A percentile compares a stretch with the other conserved stretches of the same genome.
These are phyloP conservation scores for Hirsutella rhossiliensis DNA, from an alignment of 2,329 filamentous ascomycete species.

Conservation along the genomic window DNA sequence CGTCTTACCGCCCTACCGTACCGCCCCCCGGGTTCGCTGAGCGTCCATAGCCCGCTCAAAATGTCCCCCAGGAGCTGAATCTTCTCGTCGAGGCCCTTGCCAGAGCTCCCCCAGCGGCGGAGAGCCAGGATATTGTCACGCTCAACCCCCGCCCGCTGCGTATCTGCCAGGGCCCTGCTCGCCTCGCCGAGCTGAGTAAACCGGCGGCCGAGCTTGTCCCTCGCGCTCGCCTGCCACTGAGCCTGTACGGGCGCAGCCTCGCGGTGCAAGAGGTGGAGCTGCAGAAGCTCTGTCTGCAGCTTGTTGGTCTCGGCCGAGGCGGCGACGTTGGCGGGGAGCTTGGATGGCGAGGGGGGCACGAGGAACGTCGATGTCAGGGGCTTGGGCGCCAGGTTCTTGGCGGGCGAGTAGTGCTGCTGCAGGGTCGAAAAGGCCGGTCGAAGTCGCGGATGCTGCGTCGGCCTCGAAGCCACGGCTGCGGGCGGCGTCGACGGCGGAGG, in stretches of 20 bases:
- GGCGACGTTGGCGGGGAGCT: slow-evolving; percentile 47
- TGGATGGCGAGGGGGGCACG: slow-evolving; percentile 48
- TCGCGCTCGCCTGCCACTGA: slow-evolving; percentile 46
- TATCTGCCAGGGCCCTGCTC: slow-evolving; percentile 19
- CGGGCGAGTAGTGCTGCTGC: slow-evolving; percentile 57
- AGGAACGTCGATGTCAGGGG: slow-evolving; percentile 46
- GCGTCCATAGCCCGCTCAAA: slow-evolving; percentile 42
- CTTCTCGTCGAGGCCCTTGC: slow-evolving; percentile 37
- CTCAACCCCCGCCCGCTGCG: slow-evolving; percentile 33
- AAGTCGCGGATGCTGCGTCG: slow-evolving; percentile 17
- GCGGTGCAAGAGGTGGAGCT: slow-evolving; percentile 52
- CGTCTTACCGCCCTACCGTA: slow-evolving; percentile 40
- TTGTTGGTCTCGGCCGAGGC: slow-evolving; percentile 44
- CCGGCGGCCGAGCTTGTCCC: slow-evolving; percentile 29
- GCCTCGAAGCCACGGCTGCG: slow-evolving; percentile 7
- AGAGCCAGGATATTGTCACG: slow-evolving; percentile 39
- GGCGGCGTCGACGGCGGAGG: slow-evolving; percentile 6
- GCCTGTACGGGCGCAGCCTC: slow-evolving; percentile 30
- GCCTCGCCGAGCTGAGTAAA: slow-evolving; percentile 28
- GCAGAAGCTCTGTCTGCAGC: slow-evolving; percentile 52
- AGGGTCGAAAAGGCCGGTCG: slow-evolving; percentile 48
- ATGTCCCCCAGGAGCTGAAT: slow-evolving; percentile 46
- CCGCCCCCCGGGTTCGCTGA: slow-evolving; percentile 43
- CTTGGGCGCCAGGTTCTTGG: slow-evolving; percentile 48
- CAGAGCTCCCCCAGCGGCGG: slow-evolving; percentile 32